Percentiles rank a stretch among this genome's conserved stretches.
These are phyloP conservation scores for Dictyostelium citrinum DNA, from an alignment of 78 protist genomes.

Conservation along the genomic window DNA sequence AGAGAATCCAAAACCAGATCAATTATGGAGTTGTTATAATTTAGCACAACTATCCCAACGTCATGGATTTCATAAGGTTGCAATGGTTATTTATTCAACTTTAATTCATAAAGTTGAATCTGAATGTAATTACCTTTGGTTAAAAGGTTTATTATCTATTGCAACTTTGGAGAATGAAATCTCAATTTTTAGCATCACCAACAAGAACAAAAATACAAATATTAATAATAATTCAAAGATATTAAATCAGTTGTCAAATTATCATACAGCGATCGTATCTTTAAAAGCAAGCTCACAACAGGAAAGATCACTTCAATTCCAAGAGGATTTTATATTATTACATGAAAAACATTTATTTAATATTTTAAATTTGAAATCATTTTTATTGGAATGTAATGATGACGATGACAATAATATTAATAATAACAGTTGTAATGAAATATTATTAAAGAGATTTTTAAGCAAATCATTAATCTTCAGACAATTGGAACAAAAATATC, in stretches of 20 bases:
- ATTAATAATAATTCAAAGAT: background rate
- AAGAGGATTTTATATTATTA: conserved; percentile 22
- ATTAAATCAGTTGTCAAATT: background rate
- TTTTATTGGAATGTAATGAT: background rate
- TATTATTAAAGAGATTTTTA: background rate
- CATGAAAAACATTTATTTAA: conserved; percentile 40
- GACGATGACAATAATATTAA: background rate
- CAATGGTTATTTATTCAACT: conserved; percentile 4
- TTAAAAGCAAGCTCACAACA: background rate
- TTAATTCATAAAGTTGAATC: conserved; percentile 20
- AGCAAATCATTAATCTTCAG: background rate
- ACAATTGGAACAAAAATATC: conserved; percentile 3
- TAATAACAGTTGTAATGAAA: background rate
- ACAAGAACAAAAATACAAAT: background rate
- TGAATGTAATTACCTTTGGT: conserved; percentile 53
- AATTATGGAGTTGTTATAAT: conserved; percentile 22
- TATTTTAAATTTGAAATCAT: conserved; percentile 33
- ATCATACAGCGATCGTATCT: background rate
- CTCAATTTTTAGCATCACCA: background rate
- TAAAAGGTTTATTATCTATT: conserved; percentile 24
- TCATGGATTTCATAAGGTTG: conserved; percentile 56
- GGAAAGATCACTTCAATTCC: conserved; percentile 49
- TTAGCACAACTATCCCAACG: conserved; percentile 41
- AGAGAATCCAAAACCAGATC: background rate
- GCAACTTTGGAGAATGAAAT: conserved; percentile 15